These are phyloP conservation scores for Phytopythium mirpurense DNA, from an alignment of 352 stramenopile genomes.

Conservation along the genomic window DNA sequence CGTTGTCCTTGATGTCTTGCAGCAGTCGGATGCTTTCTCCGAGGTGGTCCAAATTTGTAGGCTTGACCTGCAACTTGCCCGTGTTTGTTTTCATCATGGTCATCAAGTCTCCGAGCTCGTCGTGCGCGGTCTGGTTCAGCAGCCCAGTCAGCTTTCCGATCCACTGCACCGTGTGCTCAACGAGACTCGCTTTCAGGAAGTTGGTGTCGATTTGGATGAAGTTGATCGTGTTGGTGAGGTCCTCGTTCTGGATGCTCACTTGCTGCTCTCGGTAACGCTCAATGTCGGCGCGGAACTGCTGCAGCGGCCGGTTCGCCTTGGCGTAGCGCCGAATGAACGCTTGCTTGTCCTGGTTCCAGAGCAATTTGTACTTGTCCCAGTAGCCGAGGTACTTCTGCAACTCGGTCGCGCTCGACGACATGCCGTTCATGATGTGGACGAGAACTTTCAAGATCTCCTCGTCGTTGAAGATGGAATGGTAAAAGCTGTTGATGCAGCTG, in stretches of 20 bases:
- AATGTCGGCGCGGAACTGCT: conserved; percentile 92
- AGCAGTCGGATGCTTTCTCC: conserved; percentile 89
- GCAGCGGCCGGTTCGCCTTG: conserved; percentile 90
- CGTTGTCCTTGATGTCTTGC: conserved; percentile 83
- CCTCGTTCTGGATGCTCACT: conserved; percentile 89
- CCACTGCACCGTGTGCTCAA: conserved; percentile 92
- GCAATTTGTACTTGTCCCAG: conserved; percentile 92
- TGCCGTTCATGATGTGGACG: conserved; percentile 96
- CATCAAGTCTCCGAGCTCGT: conserved; percentile 85
- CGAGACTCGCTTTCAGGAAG: conserved; percentile 87
- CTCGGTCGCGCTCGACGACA: conserved; percentile 90
- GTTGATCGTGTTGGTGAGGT: conserved; percentile 91
- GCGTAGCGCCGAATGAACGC: conserved; percentile 94
- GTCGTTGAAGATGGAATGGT: conserved; percentile 94
- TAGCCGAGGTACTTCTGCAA: conserved; percentile 94
- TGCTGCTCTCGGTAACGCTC: conserved; percentile 90
- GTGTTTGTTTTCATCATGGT: conserved; percentile 88
- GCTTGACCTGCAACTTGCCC: conserved; percentile 77
- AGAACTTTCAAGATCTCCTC: conserved; percentile 94
- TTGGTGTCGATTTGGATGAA: conserved; percentile 95
- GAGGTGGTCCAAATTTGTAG: conserved; percentile 88
- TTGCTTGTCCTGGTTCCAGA: conserved; percentile 94
- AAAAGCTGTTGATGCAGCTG: conserved; percentile 68
- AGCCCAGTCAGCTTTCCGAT: conserved; percentile 90
- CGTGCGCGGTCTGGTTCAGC: conserved; percentile 88